phyloP scores from a whole-genome alignment of 116 monocot genomes.

The Dioscorea cayenensis region DNA sequence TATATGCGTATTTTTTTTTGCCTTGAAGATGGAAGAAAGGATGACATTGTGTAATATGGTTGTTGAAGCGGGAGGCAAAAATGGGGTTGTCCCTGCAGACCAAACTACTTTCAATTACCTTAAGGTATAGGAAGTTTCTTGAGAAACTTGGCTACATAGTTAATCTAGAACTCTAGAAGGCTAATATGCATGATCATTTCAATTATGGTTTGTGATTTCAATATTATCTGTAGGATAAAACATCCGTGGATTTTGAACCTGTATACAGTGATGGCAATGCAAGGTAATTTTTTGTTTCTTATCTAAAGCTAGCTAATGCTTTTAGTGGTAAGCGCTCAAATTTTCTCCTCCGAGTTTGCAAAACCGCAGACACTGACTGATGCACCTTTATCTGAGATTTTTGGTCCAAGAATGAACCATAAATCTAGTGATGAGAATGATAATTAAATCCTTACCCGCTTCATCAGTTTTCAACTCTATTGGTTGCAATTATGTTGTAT shows the following conservation, averaged over 20 bases:
- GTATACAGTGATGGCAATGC: slow-evolving; percentile 87
- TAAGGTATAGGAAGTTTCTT: slow-evolving; percentile 40
- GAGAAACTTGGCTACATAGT: too few relatives aligned
- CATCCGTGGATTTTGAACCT: slow-evolving; percentile 63
- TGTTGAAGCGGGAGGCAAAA: slow-evolving; percentile 98
- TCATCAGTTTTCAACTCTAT: too few relatives aligned
- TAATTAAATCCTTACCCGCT: too few relatives aligned
- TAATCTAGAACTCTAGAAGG: too few relatives aligned
- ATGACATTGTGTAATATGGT: slow-evolving; percentile 99
- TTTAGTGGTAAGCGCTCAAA: too few relatives aligned
- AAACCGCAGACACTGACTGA: too few relatives aligned
- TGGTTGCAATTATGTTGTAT: too few relatives aligned
- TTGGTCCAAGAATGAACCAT: too few relatives aligned
- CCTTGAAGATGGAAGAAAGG: slow-evolving; percentile 90
- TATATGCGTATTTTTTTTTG: slow-evolving; percentile 1
- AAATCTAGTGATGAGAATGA: too few relatives aligned
- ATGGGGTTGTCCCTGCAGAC: slow-evolving; percentile 94
- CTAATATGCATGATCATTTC: too few relatives aligned
- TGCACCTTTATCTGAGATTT: too few relatives aligned
- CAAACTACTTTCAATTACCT: slow-evolving; percentile 84
- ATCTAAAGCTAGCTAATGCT: neutral
- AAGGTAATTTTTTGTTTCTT: slow-evolving; percentile 31
- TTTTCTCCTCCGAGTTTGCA: too few relatives aligned
- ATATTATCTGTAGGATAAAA: slow-evolving; percentile 58
- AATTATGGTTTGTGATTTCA: slow-evolving; percentile 1